Conservation (phyloP, 345 rosid genomes). For the Syzygium aromaticum region DNA sequence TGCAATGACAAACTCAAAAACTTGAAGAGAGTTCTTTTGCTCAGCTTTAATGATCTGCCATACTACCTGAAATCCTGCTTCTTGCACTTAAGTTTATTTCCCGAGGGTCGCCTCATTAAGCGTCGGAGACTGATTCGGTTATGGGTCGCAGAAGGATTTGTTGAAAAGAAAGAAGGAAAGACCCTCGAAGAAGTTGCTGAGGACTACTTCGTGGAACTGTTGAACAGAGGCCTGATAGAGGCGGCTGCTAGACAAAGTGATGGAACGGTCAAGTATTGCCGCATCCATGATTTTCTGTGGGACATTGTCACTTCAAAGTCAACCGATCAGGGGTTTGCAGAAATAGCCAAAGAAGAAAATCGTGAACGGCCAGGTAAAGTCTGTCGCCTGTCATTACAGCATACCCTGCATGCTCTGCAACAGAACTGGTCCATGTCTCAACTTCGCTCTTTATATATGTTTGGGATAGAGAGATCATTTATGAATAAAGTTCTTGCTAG, state of each 20-base stretch:
- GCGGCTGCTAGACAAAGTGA: constrained; percentile 12
- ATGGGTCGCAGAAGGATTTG: constrained; percentile 39
- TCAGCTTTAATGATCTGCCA: constrained; percentile 35
- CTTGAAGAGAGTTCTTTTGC: constrained; percentile 18
- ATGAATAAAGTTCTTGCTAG: background rate
- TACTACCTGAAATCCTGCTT: constrained; percentile 31
- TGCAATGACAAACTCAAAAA: constrained; percentile 12
- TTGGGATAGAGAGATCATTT: constrained; percentile 6
- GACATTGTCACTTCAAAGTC: constrained; percentile 25
- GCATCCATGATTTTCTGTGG: constrained; percentile 27
- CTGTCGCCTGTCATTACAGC: constrained; percentile 31
- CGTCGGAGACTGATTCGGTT: constrained; percentile 15
- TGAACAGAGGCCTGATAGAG: constrained; percentile 28
- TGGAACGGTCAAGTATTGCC: constrained; percentile 19
- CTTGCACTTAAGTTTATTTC: constrained; percentile 34
- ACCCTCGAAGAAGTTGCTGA: constrained; percentile 31
- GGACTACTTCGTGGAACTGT: constrained; percentile 31
- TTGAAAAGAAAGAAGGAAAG: constrained; percentile 27
- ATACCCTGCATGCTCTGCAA: constrained; percentile 4
- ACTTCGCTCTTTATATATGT: constrained; percentile 28
- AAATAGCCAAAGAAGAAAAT: constrained; percentile 8
- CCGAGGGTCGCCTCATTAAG: constrained; percentile 15
- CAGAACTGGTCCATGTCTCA: constrained; percentile 8
- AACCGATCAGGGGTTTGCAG: constrained; percentile 23
- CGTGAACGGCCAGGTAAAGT: constrained; percentile 16